phyloP scores from a whole-genome alignment of 1,284 basidiomycete species.

The Mycosarcoma mackinlayi region DNA sequence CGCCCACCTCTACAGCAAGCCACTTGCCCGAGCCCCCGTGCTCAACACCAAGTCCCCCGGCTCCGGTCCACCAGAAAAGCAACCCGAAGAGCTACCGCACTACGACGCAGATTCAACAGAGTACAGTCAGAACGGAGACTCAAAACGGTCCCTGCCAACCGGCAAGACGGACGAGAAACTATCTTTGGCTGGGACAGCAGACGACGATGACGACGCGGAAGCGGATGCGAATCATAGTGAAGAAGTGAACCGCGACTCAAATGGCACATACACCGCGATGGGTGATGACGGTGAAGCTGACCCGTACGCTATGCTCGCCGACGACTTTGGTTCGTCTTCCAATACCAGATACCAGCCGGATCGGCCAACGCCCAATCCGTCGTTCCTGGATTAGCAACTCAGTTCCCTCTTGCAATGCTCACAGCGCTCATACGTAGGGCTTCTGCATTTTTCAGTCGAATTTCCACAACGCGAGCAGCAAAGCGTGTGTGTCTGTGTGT shows the following conservation, averaged over 20 bases:
- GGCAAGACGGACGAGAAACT: too few species aligned
- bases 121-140: too few species aligned
- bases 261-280: not conserved
- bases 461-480: too few species aligned
- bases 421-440: too few species aligned
- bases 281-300: conserved; percentile 22
- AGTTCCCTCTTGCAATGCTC: not conserved
- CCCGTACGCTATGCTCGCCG: conserved; percentile 49
- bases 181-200: too few species aligned
- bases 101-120: not conserved
- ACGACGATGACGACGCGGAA: too few species aligned
- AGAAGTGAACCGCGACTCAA: not conserved
- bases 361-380: conserved; percentile 16
- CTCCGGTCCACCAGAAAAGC: not conserved
- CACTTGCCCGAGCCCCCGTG: conserved; percentile 26
- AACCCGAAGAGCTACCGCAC: conserved; percentile 1
- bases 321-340: conserved; percentile 24
- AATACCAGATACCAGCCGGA: conserved; percentile 21
- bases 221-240: too few species aligned
- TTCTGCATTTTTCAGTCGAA: too few species aligned
- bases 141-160: too few species aligned
- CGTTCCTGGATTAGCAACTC: conserved; percentile 9
- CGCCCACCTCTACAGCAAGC: conserved; percentile 58
- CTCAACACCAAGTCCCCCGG: conserved; percentile 18
- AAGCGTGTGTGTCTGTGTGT: not conserved